Conservation (phyloP, 192 early-diverging fungal genomes). For the Rhizoclosmatium globosum region DNA sequence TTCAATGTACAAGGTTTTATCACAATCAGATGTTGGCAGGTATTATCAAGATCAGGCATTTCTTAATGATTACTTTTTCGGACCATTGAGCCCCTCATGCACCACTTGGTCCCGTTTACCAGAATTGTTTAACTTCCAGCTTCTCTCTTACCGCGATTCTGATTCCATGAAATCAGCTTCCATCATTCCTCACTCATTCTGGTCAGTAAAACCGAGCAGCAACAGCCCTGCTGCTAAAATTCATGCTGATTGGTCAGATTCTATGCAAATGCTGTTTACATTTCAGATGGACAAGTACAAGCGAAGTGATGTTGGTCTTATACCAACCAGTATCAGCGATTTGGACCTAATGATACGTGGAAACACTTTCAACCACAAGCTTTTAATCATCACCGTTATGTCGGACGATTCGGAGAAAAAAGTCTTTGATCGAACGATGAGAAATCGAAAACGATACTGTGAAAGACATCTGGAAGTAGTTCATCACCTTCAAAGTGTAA, state of each 20-base stretch:
- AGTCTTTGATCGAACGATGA: neutral
- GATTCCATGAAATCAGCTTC: no score
- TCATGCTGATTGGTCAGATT: neutral
- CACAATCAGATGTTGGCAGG: neutral
- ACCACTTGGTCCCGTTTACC: no score
- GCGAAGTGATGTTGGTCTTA: neutral
- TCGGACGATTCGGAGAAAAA: neutral
- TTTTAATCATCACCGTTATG: neutral
- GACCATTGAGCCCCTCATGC: no score
- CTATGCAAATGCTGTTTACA: neutral
- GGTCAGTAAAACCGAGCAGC: no score
- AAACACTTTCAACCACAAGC: neutral
- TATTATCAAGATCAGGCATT: neutral
- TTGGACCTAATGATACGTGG: neutral
- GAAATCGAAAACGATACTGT: neutral
- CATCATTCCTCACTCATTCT: no score
- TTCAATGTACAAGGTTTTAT: neutral
- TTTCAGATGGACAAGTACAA: neutral
- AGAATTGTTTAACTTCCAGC: neutral
- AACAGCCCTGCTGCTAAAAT: no score
- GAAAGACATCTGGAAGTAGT: neutral
- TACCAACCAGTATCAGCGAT: neutral
- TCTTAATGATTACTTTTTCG: neutral
- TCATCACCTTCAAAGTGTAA: neutral
- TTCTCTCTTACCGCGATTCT: no score